Evolutionary conservation across 345 rosid species (phyloP), one percentile per base, ranked within the genome.

Genomic region (Citrus medica): DNA sequence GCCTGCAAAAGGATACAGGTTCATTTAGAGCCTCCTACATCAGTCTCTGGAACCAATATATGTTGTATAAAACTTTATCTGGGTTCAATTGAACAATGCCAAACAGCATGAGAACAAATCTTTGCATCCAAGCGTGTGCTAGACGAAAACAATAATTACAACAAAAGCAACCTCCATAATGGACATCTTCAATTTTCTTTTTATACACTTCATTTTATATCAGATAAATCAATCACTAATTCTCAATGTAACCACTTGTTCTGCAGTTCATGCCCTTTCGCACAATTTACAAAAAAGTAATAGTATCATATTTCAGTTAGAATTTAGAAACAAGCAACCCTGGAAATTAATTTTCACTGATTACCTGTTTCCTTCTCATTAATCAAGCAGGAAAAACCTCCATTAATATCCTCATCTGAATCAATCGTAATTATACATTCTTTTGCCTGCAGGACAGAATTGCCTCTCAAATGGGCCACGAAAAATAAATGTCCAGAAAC

Each of bases 361-460:
- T 22, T 85, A 94, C 98, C 97, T 78, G 84, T 81, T 82, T 87
- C 87, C 80, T 86, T 89, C 65, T 76, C 85, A 12, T 89, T 68
- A 28, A 94, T 76, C 83, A 97, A 89, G 90, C 89, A 93, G 71
- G 90, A 85, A 81, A 94, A 88, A 67, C 91, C 96, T 84, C 80
- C 87, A 66, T 91, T 88, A 3, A 92, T 86, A 67, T 92, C 99
- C 79, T 93, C 99, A 82, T 97, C 98, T 19, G 93, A 92, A 62
- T 93, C 93, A 79, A 84, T 84, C 66, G 81, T 65, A 42, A 89
- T 69, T 80, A 74, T 82, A 75, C 77, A 46, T 75, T 82, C 82
- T 69, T 67, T 89, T 80, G 81, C 83, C 89, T 93, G 98, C 86
- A 82, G 42, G 48, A 56, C 51, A 56, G 48, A 76, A 17, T 71